Conservation (phyloP, 306 rosid genomes). For the Castanospermum australe region DNA sequence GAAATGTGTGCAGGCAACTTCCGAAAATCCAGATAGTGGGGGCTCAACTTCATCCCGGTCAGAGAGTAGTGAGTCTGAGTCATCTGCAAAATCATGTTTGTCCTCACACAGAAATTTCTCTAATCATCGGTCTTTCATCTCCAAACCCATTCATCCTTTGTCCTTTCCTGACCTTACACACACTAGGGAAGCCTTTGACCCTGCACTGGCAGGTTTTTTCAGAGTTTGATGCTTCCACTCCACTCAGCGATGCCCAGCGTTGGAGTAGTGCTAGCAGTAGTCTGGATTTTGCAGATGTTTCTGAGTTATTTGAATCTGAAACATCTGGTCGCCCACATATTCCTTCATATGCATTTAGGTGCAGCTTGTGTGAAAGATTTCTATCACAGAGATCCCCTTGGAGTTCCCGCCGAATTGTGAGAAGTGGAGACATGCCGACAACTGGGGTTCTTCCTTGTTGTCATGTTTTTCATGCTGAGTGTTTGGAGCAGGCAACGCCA, state of each 20-base stretch:
- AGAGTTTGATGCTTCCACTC: conserved; percentile 58
- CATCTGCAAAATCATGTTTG: conserved; percentile 51
- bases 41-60: conserved; percentile 64
- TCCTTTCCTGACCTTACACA: conserved; percentile 49
- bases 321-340: conserved; percentile 22
- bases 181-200: conserved; percentile 52
- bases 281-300: conserved; percentile 72
- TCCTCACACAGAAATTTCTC: conserved; percentile 61
- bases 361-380: conserved; percentile 73
- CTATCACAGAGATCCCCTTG: conserved; percentile 86
- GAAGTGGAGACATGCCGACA: conserved; percentile 87
- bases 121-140: conserved; percentile 65
- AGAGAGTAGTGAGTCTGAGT: conserved; percentile 77
- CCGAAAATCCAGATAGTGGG: conserved; percentile 55
- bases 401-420: conserved; percentile 82
- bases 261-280: conserved; percentile 87
- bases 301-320: conserved; percentile 73
- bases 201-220: no score
- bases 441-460: conserved; percentile 78
- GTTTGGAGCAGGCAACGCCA: conserved; percentile 79
- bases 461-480: conserved; percentile 87
- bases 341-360: conserved; percentile 57
- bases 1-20: conserved; percentile 56
- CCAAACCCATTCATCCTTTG: conserved; percentile 82
- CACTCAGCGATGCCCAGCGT: conserved; percentile 54